Conservation (phyloP, 2,329 filamentous ascomycete species). For the Cadophora luteo-olivacea region DNA sequence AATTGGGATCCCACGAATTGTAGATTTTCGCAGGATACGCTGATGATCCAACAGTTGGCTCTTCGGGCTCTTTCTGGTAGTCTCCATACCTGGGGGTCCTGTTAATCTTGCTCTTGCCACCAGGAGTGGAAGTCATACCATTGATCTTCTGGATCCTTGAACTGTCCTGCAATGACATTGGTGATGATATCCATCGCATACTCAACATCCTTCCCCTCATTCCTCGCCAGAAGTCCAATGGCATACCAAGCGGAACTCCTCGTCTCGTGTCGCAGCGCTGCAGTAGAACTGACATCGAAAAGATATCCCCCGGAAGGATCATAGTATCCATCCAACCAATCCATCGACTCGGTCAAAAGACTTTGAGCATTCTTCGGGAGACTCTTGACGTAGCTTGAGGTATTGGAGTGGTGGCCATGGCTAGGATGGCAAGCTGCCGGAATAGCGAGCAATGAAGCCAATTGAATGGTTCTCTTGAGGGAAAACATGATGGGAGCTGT, state of each 20-base stretch:
- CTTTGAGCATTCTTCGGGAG: conserved; percentile 44
- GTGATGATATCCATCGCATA: conserved; percentile 60
- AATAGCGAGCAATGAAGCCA: conserved; percentile 25
- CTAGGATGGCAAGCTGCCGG: conserved; percentile 19
- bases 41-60: conserved; percentile 60
- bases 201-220: conserved; percentile 54
- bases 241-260: conserved; percentile 65
- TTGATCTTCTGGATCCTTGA: conserved; percentile 56
- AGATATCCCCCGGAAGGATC: conserved; percentile 59
- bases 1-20: conserved; percentile 67
- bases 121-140: conserved; percentile 52
- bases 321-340: conserved; percentile 61
- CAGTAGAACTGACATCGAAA: conserved; percentile 53
- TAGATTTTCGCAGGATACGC: conserved; percentile 59
- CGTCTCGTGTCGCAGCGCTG: conserved; percentile 61
- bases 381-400: conserved; percentile 29
- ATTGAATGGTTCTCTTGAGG: conserved; percentile 22
- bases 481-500: conserved; percentile 24
- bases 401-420: background rate
- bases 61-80: conserved; percentile 61
- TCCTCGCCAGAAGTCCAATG: conserved; percentile 61
- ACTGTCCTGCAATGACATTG: conserved; percentile 60
- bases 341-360: conserved; percentile 58
- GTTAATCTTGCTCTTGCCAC: conserved; percentile 1
- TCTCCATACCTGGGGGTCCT: conserved; percentile 49